phyloP scores from a whole-genome alignment of 75 land plant genomes.

The Larix kaempferi region DNA sequence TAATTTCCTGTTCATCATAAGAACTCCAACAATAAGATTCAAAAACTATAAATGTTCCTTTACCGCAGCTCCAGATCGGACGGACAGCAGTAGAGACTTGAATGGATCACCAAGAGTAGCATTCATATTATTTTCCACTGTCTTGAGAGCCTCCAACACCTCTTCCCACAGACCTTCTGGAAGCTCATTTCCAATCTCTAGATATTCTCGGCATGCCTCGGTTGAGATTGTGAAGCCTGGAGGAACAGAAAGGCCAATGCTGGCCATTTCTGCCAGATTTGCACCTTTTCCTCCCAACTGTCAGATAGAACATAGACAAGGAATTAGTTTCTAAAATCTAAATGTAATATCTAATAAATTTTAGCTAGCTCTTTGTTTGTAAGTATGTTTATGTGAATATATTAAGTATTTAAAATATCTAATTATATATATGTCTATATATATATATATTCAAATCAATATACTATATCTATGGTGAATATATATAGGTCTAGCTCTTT shows the following conservation, averaged over 20 bases:
- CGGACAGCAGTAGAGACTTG: slow-evolving; percentile 89
- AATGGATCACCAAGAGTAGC: slow-evolving; percentile 84
- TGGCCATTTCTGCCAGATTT: slow-evolving; percentile 98
- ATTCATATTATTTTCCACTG: slow-evolving; percentile 79
- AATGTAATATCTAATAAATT: background rate
- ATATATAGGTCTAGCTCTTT: background rate
- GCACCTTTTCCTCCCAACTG: slow-evolving; percentile 99
- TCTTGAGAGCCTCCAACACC: slow-evolving; percentile 63
- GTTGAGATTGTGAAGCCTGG: slow-evolving; percentile 97
- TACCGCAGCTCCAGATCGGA: slow-evolving; percentile 98
- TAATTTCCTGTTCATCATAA: background rate
- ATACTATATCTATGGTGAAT: no score
- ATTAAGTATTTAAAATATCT: no score
- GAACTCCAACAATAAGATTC: background rate
- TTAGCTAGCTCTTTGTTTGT: background rate
- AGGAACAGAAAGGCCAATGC: slow-evolving; percentile 96
- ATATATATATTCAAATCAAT: no score
- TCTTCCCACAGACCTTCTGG: slow-evolving; percentile 94
- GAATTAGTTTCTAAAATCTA: background rate
- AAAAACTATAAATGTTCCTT: slow-evolving; percentile 2
- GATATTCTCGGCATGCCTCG: slow-evolving; percentile 91
- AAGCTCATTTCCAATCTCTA: slow-evolving; percentile 58
- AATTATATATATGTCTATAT: no score
- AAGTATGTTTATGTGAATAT: background rate
- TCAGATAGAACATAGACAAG: slow-evolving; percentile 3